Conservation (phyloP, 257 asterid species). For the Lavandula angustifolia region DNA sequence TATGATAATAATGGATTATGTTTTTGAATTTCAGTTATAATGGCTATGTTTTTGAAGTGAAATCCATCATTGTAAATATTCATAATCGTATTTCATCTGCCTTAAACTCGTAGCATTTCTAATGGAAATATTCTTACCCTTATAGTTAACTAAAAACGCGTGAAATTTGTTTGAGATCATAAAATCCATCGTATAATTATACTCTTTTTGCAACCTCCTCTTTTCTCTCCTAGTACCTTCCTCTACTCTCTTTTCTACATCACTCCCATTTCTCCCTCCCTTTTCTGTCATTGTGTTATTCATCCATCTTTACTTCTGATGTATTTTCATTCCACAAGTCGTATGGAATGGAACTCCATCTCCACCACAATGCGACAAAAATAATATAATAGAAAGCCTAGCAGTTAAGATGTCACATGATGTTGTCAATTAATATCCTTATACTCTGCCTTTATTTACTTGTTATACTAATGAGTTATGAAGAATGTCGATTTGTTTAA, state of each 20-base stretch:
- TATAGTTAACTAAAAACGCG: background rate
- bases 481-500: constrained; percentile 1
- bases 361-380: constrained; percentile 12
- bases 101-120: background rate
- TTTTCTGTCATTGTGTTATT: background rate
- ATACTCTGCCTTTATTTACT: constrained; percentile 1
- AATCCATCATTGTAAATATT: background rate
- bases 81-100: background rate
- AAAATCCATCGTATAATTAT: background rate
- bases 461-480: constrained; percentile 8
- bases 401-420: background rate
- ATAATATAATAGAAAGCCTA: constrained; percentile 12
- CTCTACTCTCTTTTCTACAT: background rate
- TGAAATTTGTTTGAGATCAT: background rate
- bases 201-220: background rate
- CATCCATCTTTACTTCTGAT: background rate
- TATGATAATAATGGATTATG: no score
- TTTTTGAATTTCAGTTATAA: no score
- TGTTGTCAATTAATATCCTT: constrained; percentile 1
- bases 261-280: background rate
- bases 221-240: background rate
- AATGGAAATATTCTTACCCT: background rate
- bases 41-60: no score
- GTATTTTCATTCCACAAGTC: background rate
- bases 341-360: background rate